Base-by-base conservation (phyloP, 495 filamentous ascomycete species). In the Apodospora peruviana region DNA sequence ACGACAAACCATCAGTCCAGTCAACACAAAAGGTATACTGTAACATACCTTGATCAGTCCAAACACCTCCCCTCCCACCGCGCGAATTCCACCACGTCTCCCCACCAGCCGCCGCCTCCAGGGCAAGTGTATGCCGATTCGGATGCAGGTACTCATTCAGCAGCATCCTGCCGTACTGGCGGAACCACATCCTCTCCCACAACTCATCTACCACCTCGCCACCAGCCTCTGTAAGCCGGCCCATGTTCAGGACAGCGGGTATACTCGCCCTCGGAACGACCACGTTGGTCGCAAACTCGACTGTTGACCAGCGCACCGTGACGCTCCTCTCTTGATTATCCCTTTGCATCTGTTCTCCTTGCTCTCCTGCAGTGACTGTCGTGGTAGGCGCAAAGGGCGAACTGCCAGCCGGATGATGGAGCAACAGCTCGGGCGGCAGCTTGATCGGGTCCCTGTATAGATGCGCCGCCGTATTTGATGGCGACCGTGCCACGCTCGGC, bases 11-110 rank as follows among this genome's bases (percentile, higher is more conserved):
- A n/a, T n/a, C n/a, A n/a, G n/a, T n/a, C n/a, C n/a, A n/a, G n/a
- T n/a, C n/a, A n/a, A n/a, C n/a, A n/a, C n/a, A n/a, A n/a, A n/a
- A n/a, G n/a, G n/a, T n/a, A n/a, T n/a, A n/a, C n/a, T 40, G 11
- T 40, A 34, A 44, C 48, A 21, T 29, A 51, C 48, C 48, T 40
- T 32, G 8, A 29, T 44, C 37, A 8, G 43, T 48, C 50, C 50
- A 53, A 37, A 53, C 17, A 20, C 50, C 50, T 43, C 50, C 50
- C 29, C 21, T 36, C 22, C 50, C 50, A 11, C 50, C 50, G 16
- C 44, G 32, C 2, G 10, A 24, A 44, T 53, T 48, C 50, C 50
- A 53, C 45, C 36, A 24, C 22, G 19, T 1, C 19, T 23, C 23
- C 25, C 44, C 24, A 11, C 49, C 48, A 7, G 16, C 24, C n/a